Evolutionary conservation across 1,139 yeast genomes (phyloP).

Genomic region (Blastobotrys malaysiensis): DNA sequence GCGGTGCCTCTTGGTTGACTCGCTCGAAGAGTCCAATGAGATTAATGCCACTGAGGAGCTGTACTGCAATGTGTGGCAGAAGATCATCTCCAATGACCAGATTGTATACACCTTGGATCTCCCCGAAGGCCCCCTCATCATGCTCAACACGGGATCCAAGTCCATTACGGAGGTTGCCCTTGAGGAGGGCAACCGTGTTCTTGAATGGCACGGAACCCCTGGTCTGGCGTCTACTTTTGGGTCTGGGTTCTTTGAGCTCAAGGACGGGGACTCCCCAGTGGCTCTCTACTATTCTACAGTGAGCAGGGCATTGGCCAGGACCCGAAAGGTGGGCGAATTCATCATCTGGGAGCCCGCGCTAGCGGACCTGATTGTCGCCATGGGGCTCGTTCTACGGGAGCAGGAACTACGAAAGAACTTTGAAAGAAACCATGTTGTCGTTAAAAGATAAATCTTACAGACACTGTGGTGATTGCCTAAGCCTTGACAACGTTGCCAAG

Average conservation of each 20-base stretch:
- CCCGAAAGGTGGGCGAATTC: slow-evolving; percentile 9
- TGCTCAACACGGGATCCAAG: slow-evolving; percentile 9
- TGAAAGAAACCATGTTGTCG: slow-evolving; percentile 7
- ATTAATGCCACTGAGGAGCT: background rate
- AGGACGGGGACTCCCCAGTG: slow-evolving; percentile 3
- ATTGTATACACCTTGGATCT: slow-evolving; percentile 8
- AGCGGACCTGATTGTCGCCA: slow-evolving; percentile 4
- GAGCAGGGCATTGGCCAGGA: slow-evolving; percentile 5
- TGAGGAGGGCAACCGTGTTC: background rate
- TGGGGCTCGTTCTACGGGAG: slow-evolving; percentile 8
- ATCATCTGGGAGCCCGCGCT: slow-evolving; percentile 5
- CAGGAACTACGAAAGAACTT: slow-evolving; percentile 11
- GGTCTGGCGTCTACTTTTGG: slow-evolving; percentile 11
- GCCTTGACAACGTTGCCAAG: background rate
- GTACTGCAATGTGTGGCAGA: slow-evolving; percentile 9
- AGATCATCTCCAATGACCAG: slow-evolving; percentile 7
- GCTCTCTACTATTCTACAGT: slow-evolving; percentile 8
- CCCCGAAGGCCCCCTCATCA: background rate
- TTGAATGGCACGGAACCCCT: slow-evolving; percentile 9
- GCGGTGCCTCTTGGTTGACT: background rate
- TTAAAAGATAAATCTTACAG: background rate
- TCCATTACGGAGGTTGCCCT: slow-evolving; percentile 4
- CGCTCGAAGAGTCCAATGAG: background rate
- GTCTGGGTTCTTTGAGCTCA: slow-evolving; percentile 8
- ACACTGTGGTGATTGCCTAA: too few relatives aligned